Evolutionary conservation across 2,329 filamentous ascomycete genomes (phyloP), one percentile per base, ranked within the genome.

Genomic region (Curvularia verruculosa): DNA sequence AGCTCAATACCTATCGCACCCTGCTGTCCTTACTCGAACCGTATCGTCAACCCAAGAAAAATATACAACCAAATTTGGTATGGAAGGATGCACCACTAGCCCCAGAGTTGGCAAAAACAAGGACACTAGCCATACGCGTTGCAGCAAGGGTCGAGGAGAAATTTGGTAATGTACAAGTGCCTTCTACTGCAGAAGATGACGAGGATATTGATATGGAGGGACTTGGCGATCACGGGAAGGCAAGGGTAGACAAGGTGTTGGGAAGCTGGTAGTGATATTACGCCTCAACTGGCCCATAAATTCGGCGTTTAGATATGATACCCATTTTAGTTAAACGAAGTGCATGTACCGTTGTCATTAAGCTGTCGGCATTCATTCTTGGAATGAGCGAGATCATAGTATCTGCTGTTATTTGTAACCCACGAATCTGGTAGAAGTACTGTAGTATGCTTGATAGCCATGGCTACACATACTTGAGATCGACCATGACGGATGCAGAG

Each of bases 11-110:
- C 82, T 66, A 82, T 76, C 54, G 77, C 70, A 63, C 81, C 24
- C 66, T 89, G 41, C 78, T 82, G 26, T 72, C 72, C 10, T 68
- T 85, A 3, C 72, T 90, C 2, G 78, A 78, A 31, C 85, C 85
- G 0, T 82, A 88, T 52, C 69, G 77, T 28, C 72, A 81, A 24
- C 81, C 83, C 31, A 75, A 67, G 63, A 76, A 63, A 60, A 74
- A 61, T 65, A 75, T 85, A 39, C 89, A 92, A 71, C 83, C 85
- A 56, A 91, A 90, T 69, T 73, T 92, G 3, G 81, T 89, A 1
- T 87, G 85, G 49, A 83, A 84, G 29, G 84, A 88, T 68, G 86
- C 87, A 1, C 83, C 86, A 46, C 73, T 92, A 9, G 88, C 88
- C 69, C 79, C 78, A 51, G 89, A 91, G 75, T 77, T 92, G 52